These are phyloP conservation scores for Carex scoparia DNA, from an alignment of 176 grass and related monocot species.

Conservation along the genomic window DNA sequence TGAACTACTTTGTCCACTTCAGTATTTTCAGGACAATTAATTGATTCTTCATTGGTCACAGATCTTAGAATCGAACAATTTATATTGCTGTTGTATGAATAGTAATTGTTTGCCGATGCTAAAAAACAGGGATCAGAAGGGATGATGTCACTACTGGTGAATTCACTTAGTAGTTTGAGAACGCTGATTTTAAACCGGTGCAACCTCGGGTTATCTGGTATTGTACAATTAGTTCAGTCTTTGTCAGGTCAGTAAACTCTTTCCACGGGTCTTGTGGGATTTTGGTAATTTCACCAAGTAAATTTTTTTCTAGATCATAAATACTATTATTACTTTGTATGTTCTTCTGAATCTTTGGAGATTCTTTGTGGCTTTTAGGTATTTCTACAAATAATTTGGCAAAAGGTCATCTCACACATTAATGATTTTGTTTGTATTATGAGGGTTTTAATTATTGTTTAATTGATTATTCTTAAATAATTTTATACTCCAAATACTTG, in stretches of 20 bases:
- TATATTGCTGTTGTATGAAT: background rate
- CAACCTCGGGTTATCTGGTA: slow-evolving; percentile 54
- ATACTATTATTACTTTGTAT: background rate
- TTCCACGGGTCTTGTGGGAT: background rate
- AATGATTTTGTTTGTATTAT: background rate
- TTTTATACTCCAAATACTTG: background rate
- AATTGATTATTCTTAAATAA: background rate
- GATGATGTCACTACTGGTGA: slow-evolving; percentile 41
- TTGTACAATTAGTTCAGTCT: slow-evolving; percentile 45
- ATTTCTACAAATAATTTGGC: background rate
- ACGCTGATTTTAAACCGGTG: slow-evolving; percentile 61
- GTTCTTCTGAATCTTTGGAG: background rate
- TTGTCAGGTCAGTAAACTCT: slow-evolving; percentile 51
- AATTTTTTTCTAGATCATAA: background rate
- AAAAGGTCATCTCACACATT: background rate
- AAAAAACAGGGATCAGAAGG: slow-evolving; percentile 48
- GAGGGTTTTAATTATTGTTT: background rate
- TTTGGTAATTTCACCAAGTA: background rate
- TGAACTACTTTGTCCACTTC: background rate
- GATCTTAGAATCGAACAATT: background rate
- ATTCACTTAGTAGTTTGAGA: slow-evolving; percentile 56
- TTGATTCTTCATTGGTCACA: background rate
- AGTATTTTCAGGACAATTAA: background rate
- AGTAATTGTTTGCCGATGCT: slow-evolving; percentile 19
- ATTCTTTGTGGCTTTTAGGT: background rate